Evolutionary conservation across 129 eudicot genomes (phyloP), one percentile per base, ranked within the genome.

Genomic region (Flaveria linearis): DNA sequence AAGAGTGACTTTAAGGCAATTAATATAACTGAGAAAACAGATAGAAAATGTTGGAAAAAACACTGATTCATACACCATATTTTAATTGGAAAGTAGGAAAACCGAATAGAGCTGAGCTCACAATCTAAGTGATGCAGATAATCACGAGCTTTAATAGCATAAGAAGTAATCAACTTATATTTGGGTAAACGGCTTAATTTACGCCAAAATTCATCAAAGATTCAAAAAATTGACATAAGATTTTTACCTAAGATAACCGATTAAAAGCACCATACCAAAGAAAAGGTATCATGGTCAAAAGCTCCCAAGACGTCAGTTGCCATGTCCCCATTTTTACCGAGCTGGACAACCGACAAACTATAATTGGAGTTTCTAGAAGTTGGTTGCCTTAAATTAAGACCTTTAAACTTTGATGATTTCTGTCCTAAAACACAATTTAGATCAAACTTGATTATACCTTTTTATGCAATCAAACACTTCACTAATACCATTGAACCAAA

Each of bases 31-130:
- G 1, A 11, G 30, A 28, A 49, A n/a, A 74, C 30, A 33, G 30
- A 78, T 39, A 28, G 55, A 12, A 63, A 7, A 49, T 39, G 23
- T 41, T 49, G n/a, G 78, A 72, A 61, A 30, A 57, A 42, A 51
- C 51, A 10, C 5, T 12, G 5, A 17, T 47, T 25, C 71, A 72
- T 52, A 49, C 51, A 22, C 42, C 52, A 15, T 17, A 64, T 63
- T 39, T 13, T 11, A 68, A 26, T 3, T 0, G 23, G 58, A 52
- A 52, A 52, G 58, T 7, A 16, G 7, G 28, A 61, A n/a, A 61
- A 61, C 0, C 41, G 0, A 36, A 36, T 36, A 62, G 20, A 62
- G 10, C 18, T 43, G 17, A 68, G 11, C 33, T 68, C 55, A 64
- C 47, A 16, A 64, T 33, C 69, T 16, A 64, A 16, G 69, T 2